Conservation (phyloP, 2,329 filamentous ascomycete genomes). For the Orbilia brochopaga region DNA sequence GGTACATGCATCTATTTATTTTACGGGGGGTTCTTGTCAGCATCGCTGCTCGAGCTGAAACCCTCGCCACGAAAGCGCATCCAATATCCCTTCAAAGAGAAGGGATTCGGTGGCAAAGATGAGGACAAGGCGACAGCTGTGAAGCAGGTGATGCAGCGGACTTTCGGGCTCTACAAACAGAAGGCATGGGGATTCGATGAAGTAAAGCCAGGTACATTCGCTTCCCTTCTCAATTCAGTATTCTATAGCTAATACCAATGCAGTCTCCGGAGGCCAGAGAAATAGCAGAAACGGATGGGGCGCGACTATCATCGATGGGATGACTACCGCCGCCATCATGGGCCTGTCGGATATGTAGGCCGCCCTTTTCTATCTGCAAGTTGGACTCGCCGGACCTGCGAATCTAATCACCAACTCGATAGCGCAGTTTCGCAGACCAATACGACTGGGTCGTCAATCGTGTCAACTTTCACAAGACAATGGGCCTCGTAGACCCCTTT, state of each 20-base stretch:
- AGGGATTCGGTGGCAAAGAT: conserved; percentile 47
- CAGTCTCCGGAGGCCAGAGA: conserved; percentile 50
- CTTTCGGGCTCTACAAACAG: conserved; percentile 75
- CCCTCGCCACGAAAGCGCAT: conserved; percentile 17
- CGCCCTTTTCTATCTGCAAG: not conserved
- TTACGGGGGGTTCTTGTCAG: conserved; percentile 14
- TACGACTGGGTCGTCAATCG: conserved; percentile 68
- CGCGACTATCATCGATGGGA: conserved; percentile 78
- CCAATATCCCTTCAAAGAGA: conserved; percentile 50
- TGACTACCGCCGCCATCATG: conserved; percentile 83
- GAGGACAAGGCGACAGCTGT: conserved; percentile 65
- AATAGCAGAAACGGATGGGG: conserved; percentile 77
- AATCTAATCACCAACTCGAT: conserved; percentile 18
- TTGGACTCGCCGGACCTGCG: conserved; percentile 58
- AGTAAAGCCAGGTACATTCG: conserved; percentile 63
- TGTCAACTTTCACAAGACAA: conserved; percentile 73
- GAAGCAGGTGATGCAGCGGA: conserved; percentile 71
- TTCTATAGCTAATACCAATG: conserved; percentile 7
- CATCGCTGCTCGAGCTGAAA: not conserved
- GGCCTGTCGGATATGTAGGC: conserved; percentile 65
- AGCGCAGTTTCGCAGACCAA: conserved; percentile 39
- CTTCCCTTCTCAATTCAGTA: not conserved
- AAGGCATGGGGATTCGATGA: conserved; percentile 81
- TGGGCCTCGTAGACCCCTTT: conserved; percentile 73
- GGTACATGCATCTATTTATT: conserved; percentile 21